Base-by-base conservation (phyloP, 257 asterid species). In the Fraxinus quadrangulata region DNA sequence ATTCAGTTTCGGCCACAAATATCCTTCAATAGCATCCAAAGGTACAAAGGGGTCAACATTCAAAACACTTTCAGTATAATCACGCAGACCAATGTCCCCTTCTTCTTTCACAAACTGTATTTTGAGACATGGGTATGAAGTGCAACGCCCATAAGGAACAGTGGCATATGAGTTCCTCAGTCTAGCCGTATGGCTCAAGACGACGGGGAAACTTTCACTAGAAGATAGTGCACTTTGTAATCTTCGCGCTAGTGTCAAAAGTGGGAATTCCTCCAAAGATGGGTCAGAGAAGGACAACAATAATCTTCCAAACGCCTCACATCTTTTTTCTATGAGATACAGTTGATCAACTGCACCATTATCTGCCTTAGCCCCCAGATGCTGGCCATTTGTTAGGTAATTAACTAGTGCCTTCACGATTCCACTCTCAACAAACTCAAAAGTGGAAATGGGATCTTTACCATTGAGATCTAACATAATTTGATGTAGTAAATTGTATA, bases 381-480 rank as follows among this genome's bases (percentile, higher is more conserved):
- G 83, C 77, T 70, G 87, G 69, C 89, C 91, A 78, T 84, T 82
- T 71, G 90, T 87, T 49, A 96, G 84, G 86, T 84, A 96, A 79
- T 77, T 78, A 73, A 89, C 92, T 77, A 96, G 79, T 74, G 99
- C 87, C 77, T 87, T 90, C 37, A 87, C 82, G 63, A 92, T 86
- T 78, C 98, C 98, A 89, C 99, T 96, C 88, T 93, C 97, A 72
- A 96, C 92, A 85, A 96, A 93, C 88, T 96, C 99, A 83, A 96
- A 96, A 45, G 97, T 90, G 78, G 99, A 93, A 82, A 93, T 83
- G 68, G 91, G 85, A 71, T 88, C 93, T 79, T 85, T 85, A 31
- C 90, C 96, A 77, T 84, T 86, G 68, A 96, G 89, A 85, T 86
- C 88, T 10, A 86, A 90, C 86, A 96, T 73, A 70, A 96, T 89